Evolutionary conservation across 2,329 filamentous ascomycete species (phyloP).

Genomic region (Colletotrichum sansevieriae): DNA sequence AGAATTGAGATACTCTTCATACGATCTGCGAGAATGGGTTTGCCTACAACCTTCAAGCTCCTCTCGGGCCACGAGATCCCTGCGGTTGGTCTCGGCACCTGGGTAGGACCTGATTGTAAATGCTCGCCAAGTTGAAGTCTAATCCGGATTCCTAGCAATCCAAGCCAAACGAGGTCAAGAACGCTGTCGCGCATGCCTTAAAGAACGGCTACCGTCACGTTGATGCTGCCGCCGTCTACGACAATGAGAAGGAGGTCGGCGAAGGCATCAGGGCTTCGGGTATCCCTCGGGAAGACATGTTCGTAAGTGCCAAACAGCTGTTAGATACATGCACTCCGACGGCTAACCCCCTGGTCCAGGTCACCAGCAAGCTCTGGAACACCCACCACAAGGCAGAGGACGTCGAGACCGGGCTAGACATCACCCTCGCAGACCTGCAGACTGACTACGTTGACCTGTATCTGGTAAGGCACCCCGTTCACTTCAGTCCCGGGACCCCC

Average conservation of each 20-base stretch:
- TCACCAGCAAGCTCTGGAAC: slow-evolving; percentile 52
- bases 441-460: slow-evolving; percentile 51
- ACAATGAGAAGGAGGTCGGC: slow-evolving; percentile 70
- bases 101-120: slow-evolving; percentile 44
- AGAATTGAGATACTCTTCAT: background rate
- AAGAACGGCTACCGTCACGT: slow-evolving; percentile 70
- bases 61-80: slow-evolving; percentile 51
- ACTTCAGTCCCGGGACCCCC: background rate
- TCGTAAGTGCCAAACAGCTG: slow-evolving; percentile 11
- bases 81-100: slow-evolving; percentile 51
- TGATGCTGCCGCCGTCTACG: slow-evolving; percentile 73
- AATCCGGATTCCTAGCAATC: slow-evolving; percentile 51
- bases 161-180: slow-evolving; percentile 59
- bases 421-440: slow-evolving; percentile 48
- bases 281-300: slow-evolving; percentile 66
- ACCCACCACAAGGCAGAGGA: slow-evolving; percentile 49
- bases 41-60: slow-evolving; percentile 47
- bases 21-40: slow-evolving; percentile 43
- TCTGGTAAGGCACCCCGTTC: slow-evolving; percentile 42
- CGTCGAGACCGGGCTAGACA: slow-evolving; percentile 48
- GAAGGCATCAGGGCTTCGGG: slow-evolving; percentile 60
- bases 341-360: background rate
- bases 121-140: too few relatives aligned
- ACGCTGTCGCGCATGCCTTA: slow-evolving; percentile 70
- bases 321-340: too few relatives aligned